Percentiles rank a stretch among this genome's conserved stretches.
Conservation (phyloP, 768 basidiomycete genomes). For the Calvatia gigantea region DNA sequence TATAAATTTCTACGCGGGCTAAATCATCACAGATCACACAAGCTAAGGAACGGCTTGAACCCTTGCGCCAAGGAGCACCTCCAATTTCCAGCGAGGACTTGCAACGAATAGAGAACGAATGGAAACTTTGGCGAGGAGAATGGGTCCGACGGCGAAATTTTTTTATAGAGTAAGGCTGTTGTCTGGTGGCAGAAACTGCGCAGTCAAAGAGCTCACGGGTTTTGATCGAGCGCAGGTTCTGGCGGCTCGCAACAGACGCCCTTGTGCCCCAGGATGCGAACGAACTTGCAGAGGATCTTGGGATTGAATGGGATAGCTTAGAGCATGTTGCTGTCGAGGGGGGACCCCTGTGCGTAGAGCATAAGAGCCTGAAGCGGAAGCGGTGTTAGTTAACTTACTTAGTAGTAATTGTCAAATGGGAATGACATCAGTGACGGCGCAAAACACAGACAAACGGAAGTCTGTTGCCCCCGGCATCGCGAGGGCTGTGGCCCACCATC, state of each 20-base stretch:
- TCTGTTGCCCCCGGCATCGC: conserved; percentile 23
- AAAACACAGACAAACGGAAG: conserved; percentile 23
- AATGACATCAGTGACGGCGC: conserved; percentile 17
- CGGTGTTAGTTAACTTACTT: conserved; percentile 23
- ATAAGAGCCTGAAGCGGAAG: conserved; percentile 49
- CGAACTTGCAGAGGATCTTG: conserved; percentile 73
- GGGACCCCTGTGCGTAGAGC: conserved; percentile 50
- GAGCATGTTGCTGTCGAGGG: conserved; percentile 70
- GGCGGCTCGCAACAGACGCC: conserved; percentile 67
- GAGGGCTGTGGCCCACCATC: conserved; percentile 12
- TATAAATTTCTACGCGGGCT: conserved; percentile 10
- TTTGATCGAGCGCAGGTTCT: conserved; percentile 48
- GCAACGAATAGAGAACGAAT: conserved; percentile 64
- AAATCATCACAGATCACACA: conserved; percentile 41
- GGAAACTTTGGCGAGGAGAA: conserved; percentile 76
- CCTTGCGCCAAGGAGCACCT: conserved; percentile 64
- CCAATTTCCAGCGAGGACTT: conserved; percentile 72
- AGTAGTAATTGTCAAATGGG: neutral
- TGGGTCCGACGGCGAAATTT: conserved; percentile 77
- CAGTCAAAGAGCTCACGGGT: conserved; percentile 6
- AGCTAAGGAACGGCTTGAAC: conserved; percentile 47
- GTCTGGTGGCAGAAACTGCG: conserved; percentile 7
- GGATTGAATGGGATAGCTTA: conserved; percentile 71
- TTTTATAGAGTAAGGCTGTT: conserved; percentile 61
- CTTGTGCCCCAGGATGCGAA: conserved; percentile 62